Base-by-base conservation (phyloP, 2,329 filamentous ascomycete genomes). In the Nannizzia gypsea region DNA sequence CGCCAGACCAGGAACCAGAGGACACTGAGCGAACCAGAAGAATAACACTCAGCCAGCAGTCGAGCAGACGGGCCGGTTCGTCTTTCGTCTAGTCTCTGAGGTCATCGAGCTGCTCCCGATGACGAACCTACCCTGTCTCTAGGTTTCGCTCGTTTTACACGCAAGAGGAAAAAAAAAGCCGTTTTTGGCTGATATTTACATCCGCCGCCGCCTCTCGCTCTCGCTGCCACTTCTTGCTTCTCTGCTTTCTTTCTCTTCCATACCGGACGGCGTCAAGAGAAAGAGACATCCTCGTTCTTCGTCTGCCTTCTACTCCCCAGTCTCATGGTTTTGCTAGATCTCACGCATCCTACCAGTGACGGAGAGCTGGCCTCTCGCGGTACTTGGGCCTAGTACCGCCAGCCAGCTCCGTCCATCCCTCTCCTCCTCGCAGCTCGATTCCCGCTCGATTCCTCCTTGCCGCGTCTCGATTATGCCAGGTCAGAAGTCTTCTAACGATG, bases 351-450 rank as follows among this genome's bases (percentile, higher is more conserved):
- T 48, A 13, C 46, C 64, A 65, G 72, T 66, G 65, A 68, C 71
- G 71, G 72, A 73, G 69, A 75, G 73, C 73, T 74, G 74, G 73
- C 67, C 72, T 74, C 70, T 70, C 71, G 68, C 60, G 67, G 38
- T 9, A 15, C 26, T 55, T 42, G 44, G 34, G 50, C 44, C 46
- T 36, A 57, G 59, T 46, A 36, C 38, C 55, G 24, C 36, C 42
- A 17, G 59, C 65, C 63, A 57, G 62, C 56, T 64, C 38, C 60
- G 58, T 36, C 55, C 61, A 60, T 63, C 26, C 15, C 24, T 13
- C 24, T 4, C 46, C n/a, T 20, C 46, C n/a, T 20, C 46, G 22
- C n/a, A 65, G 64, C 59, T 63, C 61, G 58, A 64, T 36, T n/a
- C 56, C 61, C 61, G 57, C n/a, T 6, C 11, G 31, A 20, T 26